Percentiles rank a stretch among this genome's conserved stretches.
Conservation (phyloP, 1,284 basidiomycete species). For the Phaffia rhodozyma region DNA sequence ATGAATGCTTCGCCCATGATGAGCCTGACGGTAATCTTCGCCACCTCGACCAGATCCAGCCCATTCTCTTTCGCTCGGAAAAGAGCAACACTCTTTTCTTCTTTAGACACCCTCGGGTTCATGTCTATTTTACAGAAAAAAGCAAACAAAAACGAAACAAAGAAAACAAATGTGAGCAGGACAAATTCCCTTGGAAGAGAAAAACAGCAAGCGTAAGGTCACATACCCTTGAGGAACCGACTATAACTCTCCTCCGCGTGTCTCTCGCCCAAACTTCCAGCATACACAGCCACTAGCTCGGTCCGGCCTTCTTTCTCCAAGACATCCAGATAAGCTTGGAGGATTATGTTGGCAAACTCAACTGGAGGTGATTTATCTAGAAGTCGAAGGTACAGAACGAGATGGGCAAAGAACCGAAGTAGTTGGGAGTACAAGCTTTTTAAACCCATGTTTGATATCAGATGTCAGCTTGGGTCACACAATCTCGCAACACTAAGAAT, state of each 20-base stretch:
- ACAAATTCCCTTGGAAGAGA: background rate
- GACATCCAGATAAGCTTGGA: slow-evolving; percentile 79
- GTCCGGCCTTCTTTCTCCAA: slow-evolving; percentile 74
- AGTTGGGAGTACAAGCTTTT: slow-evolving; percentile 33
- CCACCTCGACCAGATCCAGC: slow-evolving; percentile 69
- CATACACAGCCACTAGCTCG: slow-evolving; percentile 84
- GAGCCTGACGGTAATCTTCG: slow-evolving; percentile 64
- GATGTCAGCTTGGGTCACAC: background rate
- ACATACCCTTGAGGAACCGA: slow-evolving; percentile 58
- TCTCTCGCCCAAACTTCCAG: slow-evolving; percentile 69
- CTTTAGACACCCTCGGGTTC: slow-evolving; percentile 53
- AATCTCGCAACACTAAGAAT: slow-evolving; percentile 1
- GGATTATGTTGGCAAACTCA: slow-evolving; percentile 61
- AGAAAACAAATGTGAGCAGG: background rate
- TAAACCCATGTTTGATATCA: background rate
- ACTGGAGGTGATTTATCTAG: slow-evolving; percentile 63
- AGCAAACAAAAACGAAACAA: slow-evolving; percentile 1
- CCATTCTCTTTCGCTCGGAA: slow-evolving; percentile 68
- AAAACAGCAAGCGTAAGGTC: no score
- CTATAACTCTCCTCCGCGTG: slow-evolving; percentile 89
- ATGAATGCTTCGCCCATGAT: slow-evolving; percentile 60
- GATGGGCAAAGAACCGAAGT: slow-evolving; percentile 82
- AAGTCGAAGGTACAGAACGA: slow-evolving; percentile 80
- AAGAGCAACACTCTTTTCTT: slow-evolving; percentile 60
- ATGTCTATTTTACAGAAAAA: slow-evolving; percentile 42